Base-by-base conservation (phyloP, 202 grass and related monocot species). In the Panicum virgatum region DNA sequence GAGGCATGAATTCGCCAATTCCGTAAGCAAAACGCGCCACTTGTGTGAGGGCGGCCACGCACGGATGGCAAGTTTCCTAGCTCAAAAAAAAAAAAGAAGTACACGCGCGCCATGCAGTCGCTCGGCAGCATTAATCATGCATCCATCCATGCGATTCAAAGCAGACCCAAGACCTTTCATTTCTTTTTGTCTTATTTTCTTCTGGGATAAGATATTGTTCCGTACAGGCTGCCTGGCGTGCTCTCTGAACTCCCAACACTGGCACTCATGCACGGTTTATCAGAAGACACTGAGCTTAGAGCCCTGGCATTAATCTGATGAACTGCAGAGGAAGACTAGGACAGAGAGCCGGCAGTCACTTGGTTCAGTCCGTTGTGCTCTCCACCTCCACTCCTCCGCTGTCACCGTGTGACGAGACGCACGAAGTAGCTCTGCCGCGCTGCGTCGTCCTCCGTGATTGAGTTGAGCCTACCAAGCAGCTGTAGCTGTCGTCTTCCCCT, bases 371-470 rank as follows among this genome's bases (percentile, higher is more conserved):
- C 63, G 38, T 65, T 38, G 62, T 20, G 30, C 29, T 36, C 62
- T n/a, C n/a, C 32, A 34, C 32, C 12, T 44, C 20, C 39, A 46
- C 44, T 9, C 18, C 6, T 57, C 1, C 25, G 4, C 15, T 60
- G 62, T 78, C 10, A 39, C 40, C 66, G 23, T 79, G 44, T 9
- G 56, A 79, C 36, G 36, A 54, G 75, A 85, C 20, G 36, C 56
- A 14, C 18, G n/a, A n/a, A n/a, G n/a, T 44, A 59, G 1, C 58
- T 19, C 45, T 73, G 18, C n/a, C 12, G 1, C 27, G 9, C 47
- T 12, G 19, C n/a, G n/a, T n/a, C 48, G 47, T 37, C 47, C 47
- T 53, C 9, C 50, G 34, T 15, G 56, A 2, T 40, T 10, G 34
- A 22, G 53, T 34, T 3, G 2, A 59, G 73, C 7, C 20, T 52